Base-by-base conservation (phyloP, 768 basidiomycete species). In the Mycena leptocephala region DNA sequence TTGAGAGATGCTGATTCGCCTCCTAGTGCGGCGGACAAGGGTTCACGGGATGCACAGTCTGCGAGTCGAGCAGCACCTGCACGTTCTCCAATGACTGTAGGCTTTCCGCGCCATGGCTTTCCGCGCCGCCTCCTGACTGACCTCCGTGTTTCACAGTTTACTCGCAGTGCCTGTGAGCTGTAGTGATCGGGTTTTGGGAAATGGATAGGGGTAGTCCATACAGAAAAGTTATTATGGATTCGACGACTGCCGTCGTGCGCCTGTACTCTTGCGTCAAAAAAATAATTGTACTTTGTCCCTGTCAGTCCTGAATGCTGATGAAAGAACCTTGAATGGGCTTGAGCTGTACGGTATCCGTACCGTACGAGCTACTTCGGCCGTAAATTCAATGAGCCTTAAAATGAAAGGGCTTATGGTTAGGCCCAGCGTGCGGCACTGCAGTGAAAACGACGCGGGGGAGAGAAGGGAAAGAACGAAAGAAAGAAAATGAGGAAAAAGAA, bases 41-140 rank as follows among this genome's bases (percentile, higher is more conserved):
- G 56, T 70, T 59, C 69, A 70, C 69, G n/a, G 69, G 69, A 61
- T 70, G 69, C 69, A 61, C 69, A 35, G 69, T 61, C 20, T 70
- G 69, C 41, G 69, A 14, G 39, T 59, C 69, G 30, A 58, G 56
- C 56, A 70, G 69, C 69, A 59, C 41, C 26, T 70, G 69, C 69
- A 61, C 14, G 58, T 46, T 61, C 69, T 59, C 56, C 43, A 70
- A 61, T 22, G 69, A 48, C 30, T 70, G 69, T 70, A 70, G 51
- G 67, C 28, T 56, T 58, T 58, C 28, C 37, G 26, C 55, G 51
- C 67, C 55, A 56, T 69, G 53, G 37, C 28, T 69, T 24, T 22
- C 28, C 13, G 39, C n/a, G 48, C 51, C 33, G 48, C 43, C 48
- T 53, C 22, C 67, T 58, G 53, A 69, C 53, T 58, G 67, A 69